Evolutionary conservation across 768 basidiomycete genomes (phyloP).

Genomic region (Auricularia heimuer): DNA sequence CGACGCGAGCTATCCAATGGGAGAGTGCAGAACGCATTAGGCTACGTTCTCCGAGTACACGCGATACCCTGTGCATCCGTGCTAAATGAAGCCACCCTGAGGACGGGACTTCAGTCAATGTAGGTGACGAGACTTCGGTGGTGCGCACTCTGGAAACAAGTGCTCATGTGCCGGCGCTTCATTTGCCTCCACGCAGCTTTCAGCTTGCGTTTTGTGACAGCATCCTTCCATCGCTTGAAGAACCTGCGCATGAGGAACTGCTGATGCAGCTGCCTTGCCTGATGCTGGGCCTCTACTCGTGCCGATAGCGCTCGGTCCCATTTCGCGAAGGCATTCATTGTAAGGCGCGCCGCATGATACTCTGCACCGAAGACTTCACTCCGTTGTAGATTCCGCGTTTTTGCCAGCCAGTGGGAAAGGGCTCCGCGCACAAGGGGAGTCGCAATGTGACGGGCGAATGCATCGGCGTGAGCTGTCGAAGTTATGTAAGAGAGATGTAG

Average conservation of each 20-base stretch:
- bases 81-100: neutral
- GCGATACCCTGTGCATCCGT: neutral
- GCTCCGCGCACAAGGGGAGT: slow-evolving; percentile 7
- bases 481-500: slow-evolving; percentile 29
- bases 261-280: slow-evolving; percentile 45
- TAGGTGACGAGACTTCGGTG: neutral
- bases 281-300: slow-evolving; percentile 38
- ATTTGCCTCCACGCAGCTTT: neutral
- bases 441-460: slow-evolving; percentile 3
- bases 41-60: neutral
- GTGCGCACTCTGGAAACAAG: neutral
- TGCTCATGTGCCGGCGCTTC: neutral
- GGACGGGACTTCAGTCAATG: neutral
- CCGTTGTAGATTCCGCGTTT: slow-evolving; percentile 32
- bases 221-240: neutral
- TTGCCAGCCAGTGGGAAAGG: slow-evolving; percentile 1
- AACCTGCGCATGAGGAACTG: slow-evolving; percentile 39
- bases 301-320: slow-evolving; percentile 51
- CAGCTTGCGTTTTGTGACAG: neutral
- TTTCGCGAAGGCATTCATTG: slow-evolving; percentile 31
- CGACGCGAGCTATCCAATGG: slow-evolving; percentile 63
- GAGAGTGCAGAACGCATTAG: neutral
- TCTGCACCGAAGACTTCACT: slow-evolving; percentile 38
- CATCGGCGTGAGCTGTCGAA: slow-evolving; percentile 11
- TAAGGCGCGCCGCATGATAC: slow-evolving; percentile 34